Conservation (phyloP, 2,329 filamentous ascomycete species). For the Macrophomina pseudophaseolina region DNA sequence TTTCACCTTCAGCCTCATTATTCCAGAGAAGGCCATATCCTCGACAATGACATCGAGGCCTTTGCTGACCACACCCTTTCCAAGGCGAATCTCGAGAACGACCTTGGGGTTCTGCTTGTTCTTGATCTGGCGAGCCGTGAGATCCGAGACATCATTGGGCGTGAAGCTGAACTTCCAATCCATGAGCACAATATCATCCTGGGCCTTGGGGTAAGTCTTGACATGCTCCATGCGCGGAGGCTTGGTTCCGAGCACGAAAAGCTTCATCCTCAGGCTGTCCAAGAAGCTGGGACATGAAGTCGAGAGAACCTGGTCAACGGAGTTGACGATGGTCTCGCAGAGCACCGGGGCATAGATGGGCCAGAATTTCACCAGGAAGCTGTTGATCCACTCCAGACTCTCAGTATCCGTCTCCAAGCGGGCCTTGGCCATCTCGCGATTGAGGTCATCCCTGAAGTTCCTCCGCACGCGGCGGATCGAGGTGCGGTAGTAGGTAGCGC, state of each 20-base stretch:
- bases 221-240: slow-evolving; percentile 96
- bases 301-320: slow-evolving; percentile 94
- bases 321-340: slow-evolving; percentile 87
- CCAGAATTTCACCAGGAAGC: slow-evolving; percentile 98
- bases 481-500: slow-evolving; percentile 94
- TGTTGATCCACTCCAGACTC: slow-evolving; percentile 98
- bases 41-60: slow-evolving; percentile 97
- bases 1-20: slow-evolving; percentile 98
- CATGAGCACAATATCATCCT: slow-evolving; percentile 96
- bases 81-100: slow-evolving; percentile 90
- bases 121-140: slow-evolving; percentile 87
- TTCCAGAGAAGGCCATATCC: slow-evolving; percentile 92
- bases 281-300: slow-evolving; percentile 90
- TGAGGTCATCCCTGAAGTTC: slow-evolving; percentile 94
- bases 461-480: slow-evolving; percentile 90
- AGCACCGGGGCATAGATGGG: slow-evolving; percentile 96
- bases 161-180: slow-evolving; percentile 99
- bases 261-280: slow-evolving; percentile 91
- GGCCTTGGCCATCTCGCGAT: slow-evolving; percentile 84
- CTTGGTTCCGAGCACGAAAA: slow-evolving; percentile 92
- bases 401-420: slow-evolving; percentile 89
- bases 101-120: slow-evolving; percentile 98
- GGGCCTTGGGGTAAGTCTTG: slow-evolving; percentile 94
- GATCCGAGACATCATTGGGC: slow-evolving; percentile 88
- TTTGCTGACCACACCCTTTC: slow-evolving; percentile 96